phyloP scores from a whole-genome alignment of 306 rosid species.

The Inga oerstediana region DNA sequence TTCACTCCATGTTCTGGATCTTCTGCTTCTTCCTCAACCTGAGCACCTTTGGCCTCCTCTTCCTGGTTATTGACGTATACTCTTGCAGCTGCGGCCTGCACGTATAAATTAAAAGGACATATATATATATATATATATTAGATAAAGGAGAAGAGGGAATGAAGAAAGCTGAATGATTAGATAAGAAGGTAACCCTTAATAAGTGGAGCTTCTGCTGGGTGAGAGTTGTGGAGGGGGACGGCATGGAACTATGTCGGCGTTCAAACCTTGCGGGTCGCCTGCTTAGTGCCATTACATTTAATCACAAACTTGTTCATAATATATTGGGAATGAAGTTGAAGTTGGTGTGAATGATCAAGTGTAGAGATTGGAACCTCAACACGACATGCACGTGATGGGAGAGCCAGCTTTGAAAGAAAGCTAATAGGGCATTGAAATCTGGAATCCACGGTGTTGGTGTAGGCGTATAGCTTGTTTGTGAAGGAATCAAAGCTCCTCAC shows the following conservation, averaged over 20 bases:
- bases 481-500: no score
- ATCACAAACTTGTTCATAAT: neutral
- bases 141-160: neutral
- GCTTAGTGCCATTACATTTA: neutral
- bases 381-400: no score
- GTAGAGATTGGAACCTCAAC: neutral
- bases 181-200: neutral
- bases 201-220: neutral
- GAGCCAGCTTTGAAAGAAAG: no score
- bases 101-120: neutral
- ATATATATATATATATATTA: neutral
- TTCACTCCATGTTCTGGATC: constrained; percentile 4
- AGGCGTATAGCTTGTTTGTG: no score
- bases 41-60: neutral
- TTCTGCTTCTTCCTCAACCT: neutral
- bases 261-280: neutral
- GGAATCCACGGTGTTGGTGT: no score
- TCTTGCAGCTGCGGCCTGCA: constrained; percentile 33
- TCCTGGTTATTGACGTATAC: constrained; percentile 1
- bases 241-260: neutral
- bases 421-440: no score
- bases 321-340: no score
- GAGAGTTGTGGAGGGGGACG: neutral
- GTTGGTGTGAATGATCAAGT: no score
- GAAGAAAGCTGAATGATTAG: neutral